Evolutionary conservation across 306 rosid genomes (phyloP).

Genomic region (Trichosanthes truncata): DNA sequence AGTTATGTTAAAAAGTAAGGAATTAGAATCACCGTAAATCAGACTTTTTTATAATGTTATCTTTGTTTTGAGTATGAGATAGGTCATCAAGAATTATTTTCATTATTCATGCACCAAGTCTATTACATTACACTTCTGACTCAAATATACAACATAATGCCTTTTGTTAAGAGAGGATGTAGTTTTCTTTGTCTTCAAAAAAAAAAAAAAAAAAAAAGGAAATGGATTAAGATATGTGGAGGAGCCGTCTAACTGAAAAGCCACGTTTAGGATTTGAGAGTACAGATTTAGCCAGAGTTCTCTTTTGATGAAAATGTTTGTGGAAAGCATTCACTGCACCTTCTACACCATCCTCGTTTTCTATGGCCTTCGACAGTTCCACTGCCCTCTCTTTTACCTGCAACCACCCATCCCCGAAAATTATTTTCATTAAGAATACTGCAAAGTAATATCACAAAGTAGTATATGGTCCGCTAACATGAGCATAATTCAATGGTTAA

Average conservation of each 20-base stretch:
- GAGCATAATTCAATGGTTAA: not conserved
- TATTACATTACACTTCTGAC: not conserved
- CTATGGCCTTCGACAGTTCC: slow-evolving; percentile 64
- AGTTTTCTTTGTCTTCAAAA: not conserved
- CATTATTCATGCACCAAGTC: no score
- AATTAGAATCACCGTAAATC: no score
- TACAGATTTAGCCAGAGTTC: not conserved
- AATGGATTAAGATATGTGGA: slow-evolving; percentile 9
- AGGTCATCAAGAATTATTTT: not conserved
- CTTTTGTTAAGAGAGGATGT: not conserved
- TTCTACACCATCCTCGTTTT: slow-evolving; percentile 63
- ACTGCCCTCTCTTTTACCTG: slow-evolving; percentile 63
- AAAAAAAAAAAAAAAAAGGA: not conserved
- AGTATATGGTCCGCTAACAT: not conserved
- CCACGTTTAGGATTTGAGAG: slow-evolving; percentile 21
- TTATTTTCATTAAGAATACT: not conserved
- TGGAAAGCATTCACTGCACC: slow-evolving; percentile 83
- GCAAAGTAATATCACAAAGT: not conserved
- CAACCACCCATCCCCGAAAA: not conserved
- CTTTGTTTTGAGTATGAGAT: not conserved
- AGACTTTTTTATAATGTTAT: no score
- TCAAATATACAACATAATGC: not conserved
- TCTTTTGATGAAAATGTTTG: slow-evolving; percentile 37
- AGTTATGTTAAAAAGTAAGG: no score
- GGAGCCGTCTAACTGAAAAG: slow-evolving; percentile 36